Evolutionary conservation across 148 eudicot species (phyloP), one percentile per base, ranked within the genome.

Genomic region (Fagopyrum homotropicum): DNA sequence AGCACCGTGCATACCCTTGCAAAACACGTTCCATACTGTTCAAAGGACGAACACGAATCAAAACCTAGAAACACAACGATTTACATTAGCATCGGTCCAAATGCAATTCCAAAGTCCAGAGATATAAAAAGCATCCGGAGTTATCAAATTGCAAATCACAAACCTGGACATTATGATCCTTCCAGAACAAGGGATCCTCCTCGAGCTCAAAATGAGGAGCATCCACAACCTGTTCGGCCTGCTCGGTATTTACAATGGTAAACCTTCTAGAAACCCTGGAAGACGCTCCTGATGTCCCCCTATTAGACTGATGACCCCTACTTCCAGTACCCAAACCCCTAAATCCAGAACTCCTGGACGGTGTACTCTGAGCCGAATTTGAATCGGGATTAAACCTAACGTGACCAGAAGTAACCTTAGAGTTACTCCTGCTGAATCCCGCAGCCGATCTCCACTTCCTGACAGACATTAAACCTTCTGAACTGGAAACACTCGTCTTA

Each of bases 101-200:
- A 14, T 60, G 69, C 44, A 63, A 63, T 63, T 63, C 43, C 43
- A 10, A 16, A 10, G 7, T 63, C 9, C 46, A 40, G 2, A 14
- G 14, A 64, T 30, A 64, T 66, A 66, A 6, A 14, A 43, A 66
- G 71, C 46, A 35, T 43, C 46, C 46, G 43, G 26, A 66, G 4
- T 66, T 43, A 26, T 52, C 1, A 72, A 19, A 19, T 72, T 26
- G 30, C 45, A 45, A 75, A 22, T 45, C 17, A 56, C 61, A 14
- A 45, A 87, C 93, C 90, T 89, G 93, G 78, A 89, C 93, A 84
- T 89, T 87, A 78, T 85, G 90, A 74, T 89, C 93, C 44, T 87
- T 84, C 90, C 93, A 89, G 51, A 89, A 89, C 0, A 75, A 85
- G n/a, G 84, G 81, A 80, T 89, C 87, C 35, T 87, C 90, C 45